These are phyloP conservation scores for Westerdykella ornata DNA, from an alignment of 2,329 filamentous ascomycete species.

Conservation along the genomic window DNA sequence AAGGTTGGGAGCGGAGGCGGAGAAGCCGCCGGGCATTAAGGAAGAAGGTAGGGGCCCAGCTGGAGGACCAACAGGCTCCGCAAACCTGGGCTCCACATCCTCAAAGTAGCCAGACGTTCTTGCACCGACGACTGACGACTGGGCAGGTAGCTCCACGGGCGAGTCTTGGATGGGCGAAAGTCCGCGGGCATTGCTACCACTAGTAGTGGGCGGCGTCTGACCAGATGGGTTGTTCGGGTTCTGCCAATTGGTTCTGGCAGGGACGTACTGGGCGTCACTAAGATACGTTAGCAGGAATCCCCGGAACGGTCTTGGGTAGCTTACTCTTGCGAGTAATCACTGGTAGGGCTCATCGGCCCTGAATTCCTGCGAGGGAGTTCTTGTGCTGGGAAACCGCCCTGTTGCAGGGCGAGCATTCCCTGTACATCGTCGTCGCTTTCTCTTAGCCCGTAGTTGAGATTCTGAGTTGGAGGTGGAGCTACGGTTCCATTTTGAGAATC, in stretches of 20 bases:
- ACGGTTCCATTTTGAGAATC: conserved; percentile 49
- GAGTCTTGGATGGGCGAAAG: conserved; percentile 38
- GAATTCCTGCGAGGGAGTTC: conserved; percentile 23
- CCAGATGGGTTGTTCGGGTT: conserved; percentile 21
- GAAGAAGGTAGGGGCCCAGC: conserved; percentile 25
- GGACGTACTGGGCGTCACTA: conserved; percentile 37
- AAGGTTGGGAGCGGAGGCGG: conserved; percentile 29
- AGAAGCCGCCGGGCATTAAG: conserved; percentile 29
- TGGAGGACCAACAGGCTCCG: conserved; percentile 41
- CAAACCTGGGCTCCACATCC: conserved; percentile 86
- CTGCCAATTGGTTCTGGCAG: conserved; percentile 44
- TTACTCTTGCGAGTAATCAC: conserved; percentile 70
- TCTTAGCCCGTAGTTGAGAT: conserved; percentile 37
- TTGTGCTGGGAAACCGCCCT: conserved; percentile 34
- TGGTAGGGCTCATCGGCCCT: conserved; percentile 50
- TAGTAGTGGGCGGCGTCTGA: conserved; percentile 20
- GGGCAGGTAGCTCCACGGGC: conserved; percentile 30
- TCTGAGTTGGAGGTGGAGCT: conserved; percentile 13
- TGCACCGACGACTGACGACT: conserved; percentile 21
- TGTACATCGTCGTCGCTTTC: conserved; percentile 66
- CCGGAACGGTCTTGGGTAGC: conserved; percentile 25
- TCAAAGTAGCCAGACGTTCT: conserved; percentile 67
- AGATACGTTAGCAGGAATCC: conserved; percentile 5
- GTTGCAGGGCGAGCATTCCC: conserved; percentile 67
- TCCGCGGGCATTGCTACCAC: conserved; percentile 27